A percentile compares a stretch with the other conserved stretches of the same genome.
phyloP scores from a whole-genome alignment of 129 eudicot genomes.

The Flaveria sonorensis region DNA sequence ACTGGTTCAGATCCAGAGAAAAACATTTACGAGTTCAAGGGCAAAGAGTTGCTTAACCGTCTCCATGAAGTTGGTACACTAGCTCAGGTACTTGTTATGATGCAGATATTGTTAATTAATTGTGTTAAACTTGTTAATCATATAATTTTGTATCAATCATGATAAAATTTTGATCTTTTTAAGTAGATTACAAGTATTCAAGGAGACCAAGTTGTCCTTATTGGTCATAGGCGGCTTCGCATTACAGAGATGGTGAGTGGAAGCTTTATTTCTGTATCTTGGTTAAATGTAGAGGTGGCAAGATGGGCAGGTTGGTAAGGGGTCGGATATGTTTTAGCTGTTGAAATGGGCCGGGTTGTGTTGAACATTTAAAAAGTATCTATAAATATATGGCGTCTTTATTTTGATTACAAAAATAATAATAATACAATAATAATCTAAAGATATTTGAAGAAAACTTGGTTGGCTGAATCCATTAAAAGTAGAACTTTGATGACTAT shows the following conservation, averaged over 20 bases:
- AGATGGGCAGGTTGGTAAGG: constrained; percentile 4
- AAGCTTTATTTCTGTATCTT: not conserved
- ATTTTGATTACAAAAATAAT: not conserved
- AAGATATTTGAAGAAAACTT: not conserved
- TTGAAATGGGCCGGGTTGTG: not conserved
- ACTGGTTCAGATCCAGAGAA: constrained; percentile 71
- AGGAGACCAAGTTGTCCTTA: constrained; percentile 84
- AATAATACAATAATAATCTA: not conserved
- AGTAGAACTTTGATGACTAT: not conserved
- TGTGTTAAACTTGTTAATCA: not conserved
- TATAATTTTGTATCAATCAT: constrained; percentile 12
- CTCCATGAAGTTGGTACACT: constrained; percentile 95
- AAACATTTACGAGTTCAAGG: constrained; percentile 70
- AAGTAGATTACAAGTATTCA: constrained; percentile 78
- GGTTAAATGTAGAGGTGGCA: constrained; percentile 1
- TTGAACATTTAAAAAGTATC: not conserved
- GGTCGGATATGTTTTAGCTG: not conserved
- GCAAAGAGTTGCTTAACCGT: constrained; percentile 78
- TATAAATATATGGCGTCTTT: not conserved
- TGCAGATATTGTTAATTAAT: not conserved
- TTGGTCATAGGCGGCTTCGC: constrained; percentile 94
- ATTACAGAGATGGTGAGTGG: constrained; percentile 90
- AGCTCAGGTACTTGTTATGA: constrained; percentile 68
- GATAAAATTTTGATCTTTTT: constrained; percentile 25
- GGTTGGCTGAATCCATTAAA: not conserved